Percentiles rank a stretch among this genome's conserved stretches.
Evolutionary conservation across 2,329 filamentous ascomycete species (phyloP).

Genomic region (Pseudocercospora fijiensis): DNA sequence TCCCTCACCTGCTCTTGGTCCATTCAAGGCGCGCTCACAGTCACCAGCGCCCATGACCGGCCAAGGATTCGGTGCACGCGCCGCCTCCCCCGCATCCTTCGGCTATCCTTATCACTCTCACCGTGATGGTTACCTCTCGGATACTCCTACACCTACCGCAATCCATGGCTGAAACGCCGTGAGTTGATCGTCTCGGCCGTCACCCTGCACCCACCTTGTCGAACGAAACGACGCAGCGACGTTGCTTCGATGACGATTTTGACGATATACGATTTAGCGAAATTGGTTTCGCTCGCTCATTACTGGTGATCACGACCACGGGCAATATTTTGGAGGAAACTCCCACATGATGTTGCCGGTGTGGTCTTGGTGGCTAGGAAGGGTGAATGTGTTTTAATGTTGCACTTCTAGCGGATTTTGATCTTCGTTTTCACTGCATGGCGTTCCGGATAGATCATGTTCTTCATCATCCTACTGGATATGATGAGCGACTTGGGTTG

Average conservation of each 20-base stretch:
- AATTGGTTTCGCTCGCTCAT: conserved; percentile 9
- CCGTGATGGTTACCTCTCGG: conserved; percentile 38
- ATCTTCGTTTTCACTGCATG: conserved; percentile 21
- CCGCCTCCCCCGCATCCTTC: conserved; percentile 38
- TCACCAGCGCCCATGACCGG: conserved; percentile 36
- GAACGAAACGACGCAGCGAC: conserved; percentile 27
- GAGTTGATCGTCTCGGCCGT: conserved; percentile 17
- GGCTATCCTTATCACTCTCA: conserved; percentile 40
- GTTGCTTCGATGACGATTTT: conserved; percentile 22
- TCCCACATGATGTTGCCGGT: not conserved
- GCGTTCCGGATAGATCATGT: conserved; percentile 26
- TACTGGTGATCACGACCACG: not conserved
- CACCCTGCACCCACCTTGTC: conserved; percentile 20
- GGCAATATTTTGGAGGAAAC: conserved; percentile 1
- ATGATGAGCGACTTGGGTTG: conserved; percentile 6
- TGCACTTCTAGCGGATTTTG: conserved; percentile 29
- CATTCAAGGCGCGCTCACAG: conserved; percentile 35
- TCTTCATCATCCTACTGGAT: conserved; percentile 9
- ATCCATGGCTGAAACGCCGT: conserved; percentile 36
- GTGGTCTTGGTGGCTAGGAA: not conserved
- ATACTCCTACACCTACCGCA: conserved; percentile 38
- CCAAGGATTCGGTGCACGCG: conserved; percentile 28
- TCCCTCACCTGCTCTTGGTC: conserved; percentile 24
- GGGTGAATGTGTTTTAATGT: conserved; percentile 22
- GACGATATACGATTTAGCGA: conserved; percentile 25